Conservation (phyloP, 345 rosid genomes). For the Eucalyptus rudis region DNA sequence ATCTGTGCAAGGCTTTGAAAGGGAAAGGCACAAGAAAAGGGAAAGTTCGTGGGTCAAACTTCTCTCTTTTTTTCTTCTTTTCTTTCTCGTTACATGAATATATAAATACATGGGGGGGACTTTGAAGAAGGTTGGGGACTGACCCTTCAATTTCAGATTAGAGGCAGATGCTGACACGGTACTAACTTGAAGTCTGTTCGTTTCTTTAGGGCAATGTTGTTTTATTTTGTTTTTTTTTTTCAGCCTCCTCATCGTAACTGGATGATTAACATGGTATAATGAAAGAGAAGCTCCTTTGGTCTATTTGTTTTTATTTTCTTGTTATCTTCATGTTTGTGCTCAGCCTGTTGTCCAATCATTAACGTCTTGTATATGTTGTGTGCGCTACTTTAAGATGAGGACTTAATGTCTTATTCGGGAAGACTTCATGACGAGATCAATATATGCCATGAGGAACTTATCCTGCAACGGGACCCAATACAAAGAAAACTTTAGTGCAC, state of each 20-base stretch:
- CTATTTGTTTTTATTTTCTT: not conserved
- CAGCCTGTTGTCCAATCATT: not conserved
- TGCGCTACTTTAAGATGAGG: not conserved
- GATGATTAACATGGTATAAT: constrained; percentile 4
- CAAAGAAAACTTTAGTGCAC: not conserved
- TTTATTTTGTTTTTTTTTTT: not conserved
- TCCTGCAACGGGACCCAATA: not conserved
- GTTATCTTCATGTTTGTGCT: not conserved
- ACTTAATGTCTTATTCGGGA: not conserved
- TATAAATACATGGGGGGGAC: not conserved
- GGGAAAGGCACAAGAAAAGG: not conserved
- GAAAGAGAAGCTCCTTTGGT: constrained; percentile 8
- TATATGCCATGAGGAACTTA: not conserved
- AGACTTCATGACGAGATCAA: not conserved
- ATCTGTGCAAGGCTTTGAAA: not conserved
- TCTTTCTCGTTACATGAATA: not conserved
- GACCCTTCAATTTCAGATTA: constrained; percentile 1
- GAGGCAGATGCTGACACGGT: constrained; percentile 5
- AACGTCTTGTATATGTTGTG: not conserved
- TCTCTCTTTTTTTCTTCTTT: not conserved
- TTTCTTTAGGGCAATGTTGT: not conserved
- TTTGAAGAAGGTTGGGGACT: not conserved
- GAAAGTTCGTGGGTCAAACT: constrained; percentile 5
- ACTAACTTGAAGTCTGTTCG: constrained; percentile 4
- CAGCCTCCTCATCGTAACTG: not conserved